Conservation (phyloP, 331 rosid species). For the Ulmus americana region DNA sequence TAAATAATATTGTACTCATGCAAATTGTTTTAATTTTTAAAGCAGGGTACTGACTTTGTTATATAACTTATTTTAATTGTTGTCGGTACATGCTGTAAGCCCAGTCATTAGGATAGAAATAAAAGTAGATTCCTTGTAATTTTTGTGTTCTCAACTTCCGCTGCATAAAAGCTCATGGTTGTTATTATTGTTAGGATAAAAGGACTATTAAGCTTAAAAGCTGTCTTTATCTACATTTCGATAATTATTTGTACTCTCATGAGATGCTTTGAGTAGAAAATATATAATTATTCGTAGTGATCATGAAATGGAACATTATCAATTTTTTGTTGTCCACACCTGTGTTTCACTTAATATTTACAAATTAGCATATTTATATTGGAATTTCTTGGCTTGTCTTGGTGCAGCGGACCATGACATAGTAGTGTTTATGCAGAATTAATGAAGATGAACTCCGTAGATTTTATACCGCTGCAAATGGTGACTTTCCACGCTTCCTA, state of each 20-base stretch:
- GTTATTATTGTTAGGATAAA: too few species aligned
- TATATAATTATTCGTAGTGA: not conserved
- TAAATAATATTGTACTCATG: not conserved
- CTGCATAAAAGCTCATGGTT: too few species aligned
- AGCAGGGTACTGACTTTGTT: not conserved
- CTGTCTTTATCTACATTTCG: not conserved
- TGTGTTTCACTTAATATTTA: constrained; percentile 13
- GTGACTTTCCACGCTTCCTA: constrained; percentile 53
- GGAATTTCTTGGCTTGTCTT: constrained; percentile 33
- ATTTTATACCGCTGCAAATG: constrained; percentile 53
- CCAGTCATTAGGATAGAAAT: not conserved
- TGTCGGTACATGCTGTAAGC: not conserved
- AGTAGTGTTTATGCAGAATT: constrained; percentile 59
- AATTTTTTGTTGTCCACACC: not conserved
- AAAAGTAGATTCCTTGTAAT: not conserved
- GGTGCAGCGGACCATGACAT: constrained; percentile 38
- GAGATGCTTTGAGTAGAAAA: not conserved
- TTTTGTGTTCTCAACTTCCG: not conserved
- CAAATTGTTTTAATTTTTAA: not conserved
- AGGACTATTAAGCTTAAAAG: not conserved
- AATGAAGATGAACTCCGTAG: constrained; percentile 54
- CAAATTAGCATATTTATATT: constrained; percentile 32
- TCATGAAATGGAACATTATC: not conserved
- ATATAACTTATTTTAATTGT: too few species aligned
- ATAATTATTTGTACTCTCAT: not conserved